These are phyloP conservation scores for Fusarium sp. DNA, from an alignment of 2,329 filamentous ascomycete genomes.

Conservation along the genomic window DNA sequence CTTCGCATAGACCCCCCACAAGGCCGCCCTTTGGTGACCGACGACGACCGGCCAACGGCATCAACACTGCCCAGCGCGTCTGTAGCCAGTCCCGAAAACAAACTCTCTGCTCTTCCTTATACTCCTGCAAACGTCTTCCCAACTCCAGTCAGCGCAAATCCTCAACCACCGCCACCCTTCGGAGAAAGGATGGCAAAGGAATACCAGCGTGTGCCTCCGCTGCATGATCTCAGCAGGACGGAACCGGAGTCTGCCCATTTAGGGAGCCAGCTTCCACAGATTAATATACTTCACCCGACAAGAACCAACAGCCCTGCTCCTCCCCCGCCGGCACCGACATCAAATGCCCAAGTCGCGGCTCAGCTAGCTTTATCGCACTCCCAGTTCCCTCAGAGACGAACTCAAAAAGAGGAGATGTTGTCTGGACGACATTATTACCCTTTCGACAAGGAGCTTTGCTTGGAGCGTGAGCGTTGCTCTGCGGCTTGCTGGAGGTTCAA, in stretches of 20 bases:
- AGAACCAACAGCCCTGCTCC: conserved; percentile 59
- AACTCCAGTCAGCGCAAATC: conserved; percentile 69
- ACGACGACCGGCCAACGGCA: conserved; percentile 68
- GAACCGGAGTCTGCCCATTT: conserved; percentile 65
- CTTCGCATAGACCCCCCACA: conserved; percentile 72
- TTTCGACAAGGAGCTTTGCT: conserved; percentile 78
- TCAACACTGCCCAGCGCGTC: conserved; percentile 68
- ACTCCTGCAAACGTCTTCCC: conserved; percentile 66
- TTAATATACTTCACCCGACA: conserved; percentile 63
- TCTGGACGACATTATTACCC: conserved; percentile 81
- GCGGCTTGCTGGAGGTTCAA: conserved; percentile 88
- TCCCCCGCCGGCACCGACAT: conserved; percentile 50
- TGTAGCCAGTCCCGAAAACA: conserved; percentile 67
- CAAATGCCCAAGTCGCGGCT: conserved; percentile 64
- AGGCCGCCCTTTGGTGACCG: conserved; percentile 62
- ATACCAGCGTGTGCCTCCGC: conserved; percentile 68
- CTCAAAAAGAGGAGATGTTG: conserved; percentile 92
- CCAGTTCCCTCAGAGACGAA: conserved; percentile 59
- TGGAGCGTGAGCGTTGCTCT: conserved; percentile 87
- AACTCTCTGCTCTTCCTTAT: conserved; percentile 67
- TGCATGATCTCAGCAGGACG: conserved; percentile 66
- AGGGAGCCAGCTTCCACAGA: conserved; percentile 63
- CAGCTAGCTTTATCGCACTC: conserved; percentile 67
- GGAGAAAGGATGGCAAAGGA: conserved; percentile 64
- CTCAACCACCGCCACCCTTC: conserved; percentile 54